phyloP scores from a whole-genome alignment of 441 rosid species.

The Cnidoscolus chayamansa region DNA sequence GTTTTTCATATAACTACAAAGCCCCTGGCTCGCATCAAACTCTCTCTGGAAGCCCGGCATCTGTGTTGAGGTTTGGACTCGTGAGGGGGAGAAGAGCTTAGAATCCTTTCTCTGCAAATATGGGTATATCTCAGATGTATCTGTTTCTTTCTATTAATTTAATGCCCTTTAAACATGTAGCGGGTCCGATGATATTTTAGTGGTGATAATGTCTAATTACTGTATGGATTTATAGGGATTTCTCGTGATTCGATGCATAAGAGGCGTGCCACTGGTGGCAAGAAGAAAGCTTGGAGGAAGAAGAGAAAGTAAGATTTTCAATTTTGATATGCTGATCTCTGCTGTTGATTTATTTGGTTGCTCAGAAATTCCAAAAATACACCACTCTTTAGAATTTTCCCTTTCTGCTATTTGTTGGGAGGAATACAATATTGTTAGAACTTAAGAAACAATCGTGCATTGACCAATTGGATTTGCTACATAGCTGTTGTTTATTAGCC shows the following conservation, averaged over 20 bases:
- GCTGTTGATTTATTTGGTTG: not conserved
- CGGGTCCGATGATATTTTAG: not conserved
- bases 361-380: too few relatives aligned
- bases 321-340: too few relatives aligned
- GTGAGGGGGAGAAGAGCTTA: slow-evolving; percentile 8
- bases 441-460: not conserved
- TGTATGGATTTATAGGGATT: slow-evolving; percentile 39
- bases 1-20: slow-evolving; percentile 9
- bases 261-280: slow-evolving; percentile 84
- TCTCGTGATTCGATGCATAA: slow-evolving; percentile 85
- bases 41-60: slow-evolving; percentile 13
- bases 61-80: slow-evolving; percentile 6
- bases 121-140: slow-evolving; percentile 34
- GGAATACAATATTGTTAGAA: not conserved
- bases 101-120: slow-evolving; percentile 24
- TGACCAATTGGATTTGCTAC: not conserved
- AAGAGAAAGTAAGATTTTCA: slow-evolving; percentile 50
- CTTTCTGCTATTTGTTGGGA: not conserved
- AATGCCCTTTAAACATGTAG: not conserved
- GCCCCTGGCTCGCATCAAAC: not conserved
- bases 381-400: too few relatives aligned
- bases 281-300: slow-evolving; percentile 76
- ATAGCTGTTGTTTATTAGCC: not conserved
- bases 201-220: not conserved
- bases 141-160: not conserved